Evolutionary conservation across 352 stramenopile species (phyloP), one percentile per base, ranked within the genome.

Genomic region (Globisporangium paddicum): DNA sequence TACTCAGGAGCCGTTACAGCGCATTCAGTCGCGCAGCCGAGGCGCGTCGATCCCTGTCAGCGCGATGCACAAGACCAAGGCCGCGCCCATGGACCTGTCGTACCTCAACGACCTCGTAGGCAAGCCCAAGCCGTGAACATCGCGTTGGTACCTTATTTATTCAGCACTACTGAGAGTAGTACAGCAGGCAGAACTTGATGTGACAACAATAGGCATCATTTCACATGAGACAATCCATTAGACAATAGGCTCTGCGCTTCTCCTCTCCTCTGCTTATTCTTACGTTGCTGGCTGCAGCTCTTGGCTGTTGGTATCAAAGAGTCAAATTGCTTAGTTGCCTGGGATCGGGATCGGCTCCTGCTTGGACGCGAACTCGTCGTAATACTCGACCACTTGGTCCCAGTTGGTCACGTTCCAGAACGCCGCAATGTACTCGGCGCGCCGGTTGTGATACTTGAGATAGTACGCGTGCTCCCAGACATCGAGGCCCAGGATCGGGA

Each of bases 381-480:
- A 86, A 62, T 85, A 80, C 45, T 67, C 60, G n/a, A 74, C 72
- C n/a, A 79, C 63, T 49, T 79, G 65, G 44, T 79, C 60, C 71
- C 68, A 79, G 54, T 79, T 74, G 13, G 63, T 55, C 46, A 79
- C 66, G 57, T 77, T 76, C 68, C 71, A 79, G 40, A 78, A 83
- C 30, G 72, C 72, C 14, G 57, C 67, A 26, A 89, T 75, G 58
- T 89, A 89, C 55, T 75, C 73, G 2, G 68, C 21, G 30, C 79
- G 64, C 8, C 63, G 62, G 58, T 87, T 98, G 50, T 98, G 92
- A 83, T 98, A 98, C 79, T 98, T 97, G 60, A 98, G 83, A 84
- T 98, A 98, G 75, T 98, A 98, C 9, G 90, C 88, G 73, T 98
- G 92, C 71, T 98, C 95, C 96, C 96, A 99, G 45, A 98, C 92